Evolutionary conservation across 495 filamentous ascomycete species (phyloP), one percentile per base, ranked within the genome.

Genomic region (Aspergillus cavernicola): DNA sequence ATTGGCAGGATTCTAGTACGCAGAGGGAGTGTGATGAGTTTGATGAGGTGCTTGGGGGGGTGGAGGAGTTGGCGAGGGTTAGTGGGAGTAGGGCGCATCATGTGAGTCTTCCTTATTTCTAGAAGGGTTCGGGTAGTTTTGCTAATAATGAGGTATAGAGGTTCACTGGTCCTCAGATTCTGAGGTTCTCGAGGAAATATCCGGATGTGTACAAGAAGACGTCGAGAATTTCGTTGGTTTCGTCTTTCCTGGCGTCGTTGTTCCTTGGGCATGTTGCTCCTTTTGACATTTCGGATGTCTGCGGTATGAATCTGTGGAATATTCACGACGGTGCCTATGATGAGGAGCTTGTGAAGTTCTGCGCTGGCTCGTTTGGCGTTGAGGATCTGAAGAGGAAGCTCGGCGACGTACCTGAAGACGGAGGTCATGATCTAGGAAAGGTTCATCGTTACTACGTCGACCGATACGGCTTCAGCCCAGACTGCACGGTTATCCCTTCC

Each of bases 1-100:
- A 97, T 70, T 98, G 93, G 93, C 93, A 97, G 69, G 93, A 98
- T 67, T 83, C 89, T 39, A 95, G 90, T 67, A 97, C 93, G 0
- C 90, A 96, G 73, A 73, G 75, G 43, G 87, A 98, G 67, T 97
- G 92, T 68, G 90, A 96, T 61, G 74, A 78, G 58, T 97, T 96
- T 64, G 91, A 97, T 66, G 76, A 71, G 11, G 71, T 72, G 33
- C 74, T 95, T 7, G 89, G 87, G 0, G 71, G 77, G 9, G 73
- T 76, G 19, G 81, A 87, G 55, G 68, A 76, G 54, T 65, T 98
- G 48, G 93, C 93, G 2, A 64, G 83, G 22, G 83, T 81, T 4
- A 96, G 92, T 8, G 93, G 93, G 11, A 97, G 92, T 65, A 84
- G 88, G 58, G 93, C 93, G 8, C 93, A 98, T 75, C 92, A 95